Evolutionary conservation across 768 basidiomycete species (phyloP).

Genomic region (Macrolepiota dolichaula): DNA sequence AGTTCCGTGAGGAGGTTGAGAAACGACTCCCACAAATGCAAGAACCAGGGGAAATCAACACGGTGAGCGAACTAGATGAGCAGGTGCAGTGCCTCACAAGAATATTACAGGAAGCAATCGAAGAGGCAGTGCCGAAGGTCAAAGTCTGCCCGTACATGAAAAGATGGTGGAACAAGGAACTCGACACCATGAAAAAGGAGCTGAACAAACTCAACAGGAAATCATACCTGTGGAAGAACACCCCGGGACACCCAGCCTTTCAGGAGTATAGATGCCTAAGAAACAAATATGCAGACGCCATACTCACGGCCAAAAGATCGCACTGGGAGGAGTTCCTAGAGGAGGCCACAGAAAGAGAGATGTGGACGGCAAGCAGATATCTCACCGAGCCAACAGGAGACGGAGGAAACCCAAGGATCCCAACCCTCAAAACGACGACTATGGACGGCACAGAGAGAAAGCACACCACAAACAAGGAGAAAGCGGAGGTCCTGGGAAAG

Average conservation of each 20-base stretch:
- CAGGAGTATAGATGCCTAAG: slow-evolving; percentile 8
- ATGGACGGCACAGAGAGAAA: neutral
- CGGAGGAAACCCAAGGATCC: slow-evolving; percentile 23
- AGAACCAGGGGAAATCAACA: no score
- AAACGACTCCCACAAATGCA: no score
- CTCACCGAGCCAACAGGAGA: slow-evolving; percentile 18
- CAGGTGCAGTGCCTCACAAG: no score
- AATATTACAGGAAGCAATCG: no score
- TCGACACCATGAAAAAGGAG: no score
- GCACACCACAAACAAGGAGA: slow-evolving; percentile 22
- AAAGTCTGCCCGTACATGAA: no score
- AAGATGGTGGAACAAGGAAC: no score
- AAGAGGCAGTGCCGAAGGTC: no score
- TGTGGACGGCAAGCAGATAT: slow-evolving; percentile 25
- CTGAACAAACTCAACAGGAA: no score
- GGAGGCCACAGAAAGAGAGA: neutral
- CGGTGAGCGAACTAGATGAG: no score
- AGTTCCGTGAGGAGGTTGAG: no score
- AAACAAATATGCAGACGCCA: slow-evolving; percentile 16
- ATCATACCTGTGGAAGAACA: no score
- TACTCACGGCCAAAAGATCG: slow-evolving; percentile 18
- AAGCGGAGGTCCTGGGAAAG: slow-evolving; percentile 16
- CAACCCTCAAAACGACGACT: slow-evolving; percentile 15
- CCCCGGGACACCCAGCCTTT: slow-evolving; percentile 21
- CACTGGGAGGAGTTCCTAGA: slow-evolving; percentile 29